Conservation (phyloP, 345 rosid genomes). For the Ricinus communis region DNA sequence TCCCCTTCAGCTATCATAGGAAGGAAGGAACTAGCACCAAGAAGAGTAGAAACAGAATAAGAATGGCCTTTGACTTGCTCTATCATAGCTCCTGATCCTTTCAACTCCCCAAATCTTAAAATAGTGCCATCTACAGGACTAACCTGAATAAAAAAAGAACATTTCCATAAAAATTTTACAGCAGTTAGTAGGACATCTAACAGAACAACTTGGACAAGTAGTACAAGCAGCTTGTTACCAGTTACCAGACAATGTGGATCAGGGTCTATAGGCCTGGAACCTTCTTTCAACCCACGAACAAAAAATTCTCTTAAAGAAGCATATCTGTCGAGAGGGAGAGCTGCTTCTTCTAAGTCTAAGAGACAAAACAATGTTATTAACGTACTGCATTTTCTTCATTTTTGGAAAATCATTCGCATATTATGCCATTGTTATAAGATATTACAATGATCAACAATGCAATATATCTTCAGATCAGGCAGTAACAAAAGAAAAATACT, state of each 20-base stretch:
- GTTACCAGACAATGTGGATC: constrained; percentile 96
- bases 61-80: constrained; percentile 97
- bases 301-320: constrained; percentile 81
- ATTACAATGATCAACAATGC: constrained; percentile 4
- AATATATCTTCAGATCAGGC: too few relatives aligned
- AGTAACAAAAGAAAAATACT: neutral
- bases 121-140: constrained; percentile 94
- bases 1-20: constrained; percentile 56
- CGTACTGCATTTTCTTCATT: constrained; percentile 1
- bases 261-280: constrained; percentile 81
- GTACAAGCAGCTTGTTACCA: constrained; percentile 56
- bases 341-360: constrained; percentile 85
- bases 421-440: constrained; percentile 1
- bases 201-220: constrained; percentile 16
- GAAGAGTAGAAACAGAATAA: constrained; percentile 82
- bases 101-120: constrained; percentile 80
- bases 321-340: constrained; percentile 81
- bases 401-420: neutral
- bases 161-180: constrained; percentile 5
- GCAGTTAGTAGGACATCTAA: constrained; percentile 23
- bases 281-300: constrained; percentile 79
- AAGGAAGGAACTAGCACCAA: constrained; percentile 70
- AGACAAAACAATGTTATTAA: constrained; percentile 18
- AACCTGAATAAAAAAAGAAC: constrained; percentile 46
- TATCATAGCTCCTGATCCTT: constrained; percentile 77